phyloP scores from a whole-genome alignment of 129 eudicot genomes.

The Chrysanthemum seticuspe region DNA sequence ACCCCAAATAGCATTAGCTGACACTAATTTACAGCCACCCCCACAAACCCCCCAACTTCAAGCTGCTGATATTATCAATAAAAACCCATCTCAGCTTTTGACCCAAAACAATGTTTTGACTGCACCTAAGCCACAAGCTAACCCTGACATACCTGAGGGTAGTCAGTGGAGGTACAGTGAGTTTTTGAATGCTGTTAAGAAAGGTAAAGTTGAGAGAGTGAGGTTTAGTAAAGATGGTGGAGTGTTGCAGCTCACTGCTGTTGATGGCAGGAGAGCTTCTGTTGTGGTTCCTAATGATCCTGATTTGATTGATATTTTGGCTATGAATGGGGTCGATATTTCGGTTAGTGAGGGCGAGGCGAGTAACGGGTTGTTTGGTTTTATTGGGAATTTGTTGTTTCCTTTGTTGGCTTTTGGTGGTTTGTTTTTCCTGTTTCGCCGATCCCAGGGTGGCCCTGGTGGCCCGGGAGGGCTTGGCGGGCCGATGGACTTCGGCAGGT shows the following conservation, averaged over 20 bases:
- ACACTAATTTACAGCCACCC: slow-evolving; percentile 44
- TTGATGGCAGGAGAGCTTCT: slow-evolving; percentile 74
- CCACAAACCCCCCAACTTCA: slow-evolving; percentile 36
- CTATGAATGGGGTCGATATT: slow-evolving; percentile 94
- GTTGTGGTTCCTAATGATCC: slow-evolving; percentile 94
- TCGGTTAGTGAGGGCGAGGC: slow-evolving; percentile 90
- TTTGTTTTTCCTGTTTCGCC: slow-evolving; percentile 67
- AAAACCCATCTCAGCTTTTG: slow-evolving; percentile 44
- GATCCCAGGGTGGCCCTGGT: slow-evolving; percentile 92
- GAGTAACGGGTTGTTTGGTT: slow-evolving; percentile 73
- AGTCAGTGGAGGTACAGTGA: slow-evolving; percentile 92
- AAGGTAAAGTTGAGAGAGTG: slow-evolving; percentile 93
- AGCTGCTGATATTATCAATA: slow-evolving; percentile 41
- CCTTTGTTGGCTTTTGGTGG: slow-evolving; percentile 89
- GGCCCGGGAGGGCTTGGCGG: slow-evolving; percentile 98
- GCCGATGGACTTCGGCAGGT: slow-evolving; percentile 95
- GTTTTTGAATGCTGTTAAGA: slow-evolving; percentile 90
- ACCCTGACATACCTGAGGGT: slow-evolving; percentile 83
- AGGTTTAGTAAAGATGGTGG: slow-evolving; percentile 86
- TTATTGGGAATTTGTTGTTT: slow-evolving; percentile 81
- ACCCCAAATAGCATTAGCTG: slow-evolving; percentile 53
- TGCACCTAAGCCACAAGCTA: slow-evolving; percentile 74
- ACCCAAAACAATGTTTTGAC: slow-evolving; percentile 52
- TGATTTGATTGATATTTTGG: slow-evolving; percentile 85
- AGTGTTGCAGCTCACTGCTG: slow-evolving; percentile 75